These are phyloP conservation scores for Camillea tinctor DNA, from an alignment of 2,329 filamentous ascomycete species.

Conservation along the genomic window DNA sequence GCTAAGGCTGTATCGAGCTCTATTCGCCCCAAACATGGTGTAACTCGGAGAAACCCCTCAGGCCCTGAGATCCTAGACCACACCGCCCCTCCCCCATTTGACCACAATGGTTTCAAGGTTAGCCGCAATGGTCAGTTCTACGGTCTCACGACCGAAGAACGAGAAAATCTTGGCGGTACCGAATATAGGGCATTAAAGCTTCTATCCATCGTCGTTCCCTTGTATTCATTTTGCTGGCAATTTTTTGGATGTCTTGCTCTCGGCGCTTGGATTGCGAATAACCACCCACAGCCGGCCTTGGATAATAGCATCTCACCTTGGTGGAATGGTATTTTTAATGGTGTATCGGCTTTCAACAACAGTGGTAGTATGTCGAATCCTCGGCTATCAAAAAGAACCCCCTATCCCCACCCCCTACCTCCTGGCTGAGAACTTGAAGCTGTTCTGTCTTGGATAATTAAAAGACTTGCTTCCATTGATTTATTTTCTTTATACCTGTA, in stretches of 20 bases:
- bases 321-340: constrained; percentile 69
- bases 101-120: constrained; percentile 38
- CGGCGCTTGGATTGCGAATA: constrained; percentile 58
- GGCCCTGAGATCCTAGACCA: constrained; percentile 18
- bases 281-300: constrained; percentile 47
- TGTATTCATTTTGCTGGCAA: constrained; percentile 56
- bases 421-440: not conserved
- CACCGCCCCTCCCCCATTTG: not conserved
- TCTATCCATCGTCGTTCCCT: constrained; percentile 57
- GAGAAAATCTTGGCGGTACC: constrained; percentile 56
- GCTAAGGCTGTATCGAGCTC: constrained; percentile 19
- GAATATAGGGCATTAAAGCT: constrained; percentile 64
- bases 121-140: constrained; percentile 32
- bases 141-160: constrained; percentile 26
- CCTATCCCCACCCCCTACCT: not conserved
- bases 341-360: constrained; percentile 68
- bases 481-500: not conserved
- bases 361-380: constrained; percentile 46
- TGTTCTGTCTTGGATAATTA: not conserved
- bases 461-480: not conserved
- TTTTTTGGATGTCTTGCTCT: constrained; percentile 43
- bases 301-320: constrained; percentile 62
- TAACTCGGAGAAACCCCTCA: constrained; percentile 16
- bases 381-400: not conserved
- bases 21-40: constrained; percentile 12